Evolutionary conservation across 2,329 filamentous ascomycete species (phyloP), one percentile per base, ranked within the genome.

Genomic region (Macrophomina tecta): DNA sequence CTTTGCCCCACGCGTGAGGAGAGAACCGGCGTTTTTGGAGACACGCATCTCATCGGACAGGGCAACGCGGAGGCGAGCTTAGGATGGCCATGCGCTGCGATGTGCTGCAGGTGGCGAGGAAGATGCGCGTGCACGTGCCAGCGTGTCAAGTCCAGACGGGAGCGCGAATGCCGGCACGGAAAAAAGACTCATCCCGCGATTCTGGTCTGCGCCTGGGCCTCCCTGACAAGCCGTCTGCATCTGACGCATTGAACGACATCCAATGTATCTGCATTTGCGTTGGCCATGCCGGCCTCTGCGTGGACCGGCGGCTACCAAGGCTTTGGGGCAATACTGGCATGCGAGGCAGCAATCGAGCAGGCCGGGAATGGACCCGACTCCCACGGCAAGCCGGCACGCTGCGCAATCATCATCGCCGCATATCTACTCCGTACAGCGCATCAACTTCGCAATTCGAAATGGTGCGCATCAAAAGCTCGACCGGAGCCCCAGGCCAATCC

Each of bases 201-300:
- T 14, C 42, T 45, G 42, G 46, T 16, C 36, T 8, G 32, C 11
- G 30, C 32, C 46, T 23, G 46, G 46, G 56, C 56, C 40, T 36
- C 40, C 42, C 36, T 46, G 14, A 23, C 38, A 3, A 46, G 14
- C 11, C 55, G 23, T 36, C 14, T 12, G 36, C 36, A 30, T 5
- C 48, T 6, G 8, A 42, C 4, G 42, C 53, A 52, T 34, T 23
- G 48, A 23, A 51, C 48, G 28, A 16, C 53, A 28, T n/a, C 30
- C 51, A 56, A 28, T 49, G 46, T n/a, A 49, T 49, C 30, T 38
- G n/a, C 36, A n/a, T 56, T 42, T 56, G 5, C 53, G 53, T 55
- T 23, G 51, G 40, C 34, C 28, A 30, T 11, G 55, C 28, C 23
- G 11, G 3, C 28, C 56, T n/a, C 42, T 48, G 42, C 56, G 46